Percentiles rank a stretch among this genome's conserved stretches.
Conservation (phyloP, 2,329 filamentous ascomycete species). For the Aspergillus aculeatus region DNA sequence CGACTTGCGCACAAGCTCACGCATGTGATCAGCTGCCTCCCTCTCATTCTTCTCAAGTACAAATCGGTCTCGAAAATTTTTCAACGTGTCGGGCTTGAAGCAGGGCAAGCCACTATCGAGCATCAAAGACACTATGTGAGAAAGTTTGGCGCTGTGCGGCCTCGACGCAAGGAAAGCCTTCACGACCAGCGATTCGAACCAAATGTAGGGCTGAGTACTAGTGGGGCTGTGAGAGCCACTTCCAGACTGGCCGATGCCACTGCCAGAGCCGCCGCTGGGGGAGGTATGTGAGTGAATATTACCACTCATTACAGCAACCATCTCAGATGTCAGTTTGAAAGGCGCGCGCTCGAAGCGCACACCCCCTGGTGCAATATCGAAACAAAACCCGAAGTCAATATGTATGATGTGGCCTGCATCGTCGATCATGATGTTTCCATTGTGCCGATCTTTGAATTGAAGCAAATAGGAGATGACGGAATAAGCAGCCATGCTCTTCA, state of each 20-base stretch:
- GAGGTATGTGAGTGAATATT: constrained; percentile 42
- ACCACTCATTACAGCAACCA: constrained; percentile 99
- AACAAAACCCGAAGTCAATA: constrained; percentile 99
- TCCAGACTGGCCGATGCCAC: constrained; percentile 27
- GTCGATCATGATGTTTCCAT: constrained; percentile 99
- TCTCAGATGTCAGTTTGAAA: constrained; percentile 96
- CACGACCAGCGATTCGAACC: constrained; percentile 94
- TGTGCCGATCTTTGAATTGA: constrained; percentile 99
- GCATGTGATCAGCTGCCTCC: constrained; percentile 93
- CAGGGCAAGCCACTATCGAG: constrained; percentile 93
- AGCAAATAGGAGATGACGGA: constrained; percentile 93
- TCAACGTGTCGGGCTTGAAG: constrained; percentile 94
- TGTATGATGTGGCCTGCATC: constrained; percentile 96
- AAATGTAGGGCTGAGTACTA: constrained; percentile 83
- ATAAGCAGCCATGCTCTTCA: constrained; percentile 99
- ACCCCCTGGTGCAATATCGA: constrained; percentile 95
- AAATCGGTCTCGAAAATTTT: constrained; percentile 89
- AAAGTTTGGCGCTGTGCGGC: constrained; percentile 83
- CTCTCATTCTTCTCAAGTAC: constrained; percentile 87
- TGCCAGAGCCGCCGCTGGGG: constrained; percentile 24
- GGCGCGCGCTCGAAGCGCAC: constrained; percentile 97
- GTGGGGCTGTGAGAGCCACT: constrained; percentile 48
- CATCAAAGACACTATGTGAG: constrained; percentile 90
- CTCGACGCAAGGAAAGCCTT: constrained; percentile 90
- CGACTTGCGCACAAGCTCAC: constrained; percentile 83